These are phyloP conservation scores for Strigomonas galati DNA, from an alignment of 208 protist genomes.

Conservation along the genomic window DNA sequence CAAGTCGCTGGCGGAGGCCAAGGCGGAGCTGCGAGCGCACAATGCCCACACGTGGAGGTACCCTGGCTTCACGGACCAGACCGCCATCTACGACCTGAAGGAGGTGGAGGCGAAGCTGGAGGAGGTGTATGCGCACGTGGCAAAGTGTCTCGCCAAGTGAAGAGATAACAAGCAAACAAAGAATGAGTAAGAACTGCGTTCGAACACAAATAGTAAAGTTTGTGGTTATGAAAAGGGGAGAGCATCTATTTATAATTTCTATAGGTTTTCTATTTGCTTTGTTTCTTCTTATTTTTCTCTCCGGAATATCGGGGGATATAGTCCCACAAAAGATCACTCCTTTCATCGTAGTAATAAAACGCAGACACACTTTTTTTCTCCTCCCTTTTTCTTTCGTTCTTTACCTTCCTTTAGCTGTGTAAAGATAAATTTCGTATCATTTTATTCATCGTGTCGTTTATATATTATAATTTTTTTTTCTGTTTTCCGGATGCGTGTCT, in stretches of 20 bases:
- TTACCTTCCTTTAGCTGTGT: neutral
- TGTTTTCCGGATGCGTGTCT: too few relatives aligned
- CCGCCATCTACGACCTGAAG: constrained; percentile 17
- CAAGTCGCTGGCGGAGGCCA: constrained; percentile 6
- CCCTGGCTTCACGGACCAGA: constrained; percentile 24
- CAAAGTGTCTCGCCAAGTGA: constrained; percentile 7
- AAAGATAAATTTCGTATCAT: too few relatives aligned
- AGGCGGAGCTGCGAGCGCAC: constrained; percentile 19
- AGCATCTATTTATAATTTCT: neutral
- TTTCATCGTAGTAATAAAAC: too few relatives aligned
- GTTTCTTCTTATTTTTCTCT: neutral
- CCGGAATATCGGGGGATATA: too few relatives aligned
- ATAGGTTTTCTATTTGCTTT: too few relatives aligned
- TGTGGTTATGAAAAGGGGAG: neutral
- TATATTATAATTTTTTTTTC: too few relatives aligned
- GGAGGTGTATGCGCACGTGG: constrained; percentile 18
- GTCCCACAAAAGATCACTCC: too few relatives aligned
- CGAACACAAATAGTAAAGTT: neutral
- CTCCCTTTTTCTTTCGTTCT: neutral
- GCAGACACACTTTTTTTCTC: constrained; percentile 6
- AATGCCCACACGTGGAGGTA: constrained; percentile 11
- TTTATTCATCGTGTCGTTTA: too few relatives aligned
- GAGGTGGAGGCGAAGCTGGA: constrained; percentile 15
- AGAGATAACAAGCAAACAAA: constrained; percentile 1
- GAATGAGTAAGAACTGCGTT: neutral